A percentile compares a stretch with the other conserved stretches of the same genome.
Evolutionary conservation across 768 basidiomycete species (phyloP).

Genomic region (Naganishia vishniacii): DNA sequence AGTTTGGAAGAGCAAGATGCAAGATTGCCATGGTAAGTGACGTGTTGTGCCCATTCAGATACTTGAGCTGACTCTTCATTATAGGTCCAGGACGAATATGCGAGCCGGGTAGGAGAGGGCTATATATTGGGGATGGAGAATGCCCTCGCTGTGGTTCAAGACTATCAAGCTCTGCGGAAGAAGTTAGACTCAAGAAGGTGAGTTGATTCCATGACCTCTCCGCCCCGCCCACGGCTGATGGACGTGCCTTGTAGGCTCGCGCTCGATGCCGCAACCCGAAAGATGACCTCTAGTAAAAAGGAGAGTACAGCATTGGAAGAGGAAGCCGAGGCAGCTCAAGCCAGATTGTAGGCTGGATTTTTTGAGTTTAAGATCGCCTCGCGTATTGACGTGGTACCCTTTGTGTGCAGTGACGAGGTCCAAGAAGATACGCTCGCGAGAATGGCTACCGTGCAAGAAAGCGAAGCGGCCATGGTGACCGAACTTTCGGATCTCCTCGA

Average conservation of each 20-base stretch:
- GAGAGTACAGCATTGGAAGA: conserved; percentile 72
- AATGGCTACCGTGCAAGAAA: conserved; percentile 73
- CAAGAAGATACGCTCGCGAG: conserved; percentile 74
- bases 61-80: not conserved
- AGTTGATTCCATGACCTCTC: conserved; percentile 30
- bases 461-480: conserved; percentile 65
- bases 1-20: conserved; percentile 75
- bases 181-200: conserved; percentile 80
- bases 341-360: conserved; percentile 62
- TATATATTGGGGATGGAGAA: conserved; percentile 64
- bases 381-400: conserved; percentile 12
- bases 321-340: conserved; percentile 64
- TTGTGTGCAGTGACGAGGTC: conserved; percentile 83
- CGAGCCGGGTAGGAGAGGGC: conserved; percentile 65
- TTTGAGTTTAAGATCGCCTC: not conserved
- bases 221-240: not conserved
- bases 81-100: conserved; percentile 65
- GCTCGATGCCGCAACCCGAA: conserved; percentile 68
- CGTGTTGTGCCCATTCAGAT: conserved; percentile 11
- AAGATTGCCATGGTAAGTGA: conserved; percentile 66
- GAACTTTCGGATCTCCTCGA: conserved; percentile 70
- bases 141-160: conserved; percentile 70
- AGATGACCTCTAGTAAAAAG: conserved; percentile 71
- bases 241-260: conserved; percentile 55
- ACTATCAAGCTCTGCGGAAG: conserved; percentile 73